phyloP scores from a whole-genome alignment of 345 rosid species.

The Clausena lansium region DNA sequence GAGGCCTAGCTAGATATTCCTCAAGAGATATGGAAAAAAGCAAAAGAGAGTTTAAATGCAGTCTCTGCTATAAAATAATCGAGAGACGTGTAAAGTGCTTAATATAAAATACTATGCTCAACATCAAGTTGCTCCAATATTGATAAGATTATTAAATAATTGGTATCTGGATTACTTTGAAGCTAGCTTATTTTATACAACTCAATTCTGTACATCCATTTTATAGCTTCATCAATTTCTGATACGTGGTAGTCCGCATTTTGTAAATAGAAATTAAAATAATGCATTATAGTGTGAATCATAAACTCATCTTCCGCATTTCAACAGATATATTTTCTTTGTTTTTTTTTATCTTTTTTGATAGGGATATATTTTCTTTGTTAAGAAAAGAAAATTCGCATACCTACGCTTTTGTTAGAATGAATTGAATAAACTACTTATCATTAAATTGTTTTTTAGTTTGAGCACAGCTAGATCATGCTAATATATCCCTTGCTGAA shows the following conservation, averaged over 20 bases:
- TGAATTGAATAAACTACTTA: not conserved
- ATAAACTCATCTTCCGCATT: no score
- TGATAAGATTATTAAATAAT: not conserved
- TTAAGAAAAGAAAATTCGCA: not conserved
- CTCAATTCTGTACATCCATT: not conserved
- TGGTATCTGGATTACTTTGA: not conserved
- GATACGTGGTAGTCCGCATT: no score
- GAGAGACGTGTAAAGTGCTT: not conserved
- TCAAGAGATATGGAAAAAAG: slow-evolving; percentile 11
- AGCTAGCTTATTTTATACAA: not conserved
- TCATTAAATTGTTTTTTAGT: not conserved
- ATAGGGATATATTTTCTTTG: no score
- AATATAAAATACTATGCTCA: not conserved
- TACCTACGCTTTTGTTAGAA: not conserved
- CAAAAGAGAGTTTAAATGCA: slow-evolving; percentile 8
- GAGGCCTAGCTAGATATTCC: slow-evolving; percentile 10
- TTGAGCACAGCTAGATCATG: not conserved
- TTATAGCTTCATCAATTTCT: not conserved
- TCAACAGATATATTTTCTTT: no score
- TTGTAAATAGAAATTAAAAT: no score
- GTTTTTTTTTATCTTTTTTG: no score
- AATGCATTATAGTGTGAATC: no score
- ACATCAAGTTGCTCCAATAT: not conserved
- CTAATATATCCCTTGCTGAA: no score
- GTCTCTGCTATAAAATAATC: slow-evolving; percentile 1